A percentile compares a stretch with the other conserved stretches of the same genome.
Conservation (phyloP, 2,329 filamentous ascomycete species). For the Sporothrix pallida region DNA sequence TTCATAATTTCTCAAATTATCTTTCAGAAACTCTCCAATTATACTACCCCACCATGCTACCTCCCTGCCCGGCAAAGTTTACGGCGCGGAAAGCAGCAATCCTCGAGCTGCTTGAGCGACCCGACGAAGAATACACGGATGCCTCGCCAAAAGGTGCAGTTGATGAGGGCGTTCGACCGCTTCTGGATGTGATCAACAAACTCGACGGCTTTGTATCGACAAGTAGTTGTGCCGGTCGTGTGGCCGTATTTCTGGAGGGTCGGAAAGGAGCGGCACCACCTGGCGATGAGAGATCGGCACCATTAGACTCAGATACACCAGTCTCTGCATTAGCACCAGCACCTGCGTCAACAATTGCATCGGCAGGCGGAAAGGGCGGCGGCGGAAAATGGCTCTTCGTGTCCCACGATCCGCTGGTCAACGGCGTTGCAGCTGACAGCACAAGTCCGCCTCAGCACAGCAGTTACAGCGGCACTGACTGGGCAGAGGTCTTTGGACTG, state of each 20-base stretch:
- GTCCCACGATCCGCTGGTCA: slow-evolving; percentile 73
- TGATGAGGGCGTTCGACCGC: slow-evolving; percentile 75
- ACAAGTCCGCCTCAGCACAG: slow-evolving; percentile 22
- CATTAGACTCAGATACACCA: slow-evolving; percentile 38
- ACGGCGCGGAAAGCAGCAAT: slow-evolving; percentile 71
- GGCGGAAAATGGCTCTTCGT: slow-evolving; percentile 87
- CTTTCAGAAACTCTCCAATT: too few relatives aligned
- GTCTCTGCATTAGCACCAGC: slow-evolving; percentile 42
- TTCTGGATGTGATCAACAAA: slow-evolving; percentile 80
- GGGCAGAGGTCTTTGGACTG: slow-evolving; percentile 51
- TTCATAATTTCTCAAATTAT: too few relatives aligned
- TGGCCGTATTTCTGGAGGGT: slow-evolving; percentile 89
- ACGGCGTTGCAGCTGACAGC: slow-evolving; percentile 42
- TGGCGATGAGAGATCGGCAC: slow-evolving; percentile 20
- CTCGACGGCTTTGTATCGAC: slow-evolving; percentile 82
- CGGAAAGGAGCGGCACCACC: slow-evolving; percentile 48
- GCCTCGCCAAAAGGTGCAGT: slow-evolving; percentile 87
- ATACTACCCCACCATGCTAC: slow-evolving; percentile 23
- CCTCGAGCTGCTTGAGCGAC: slow-evolving; percentile 69
- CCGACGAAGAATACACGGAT: slow-evolving; percentile 76
- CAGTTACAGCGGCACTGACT: slow-evolving; percentile 34
- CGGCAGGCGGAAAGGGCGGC: slow-evolving; percentile 82
- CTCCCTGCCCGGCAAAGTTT: slow-evolving; percentile 36
- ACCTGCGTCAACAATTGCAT: slow-evolving; percentile 51
- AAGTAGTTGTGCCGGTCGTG: slow-evolving; percentile 86